Evolutionary conservation across 1,139 yeast genomes (phyloP).

Genomic region (Blastobotrys indianensis): DNA sequence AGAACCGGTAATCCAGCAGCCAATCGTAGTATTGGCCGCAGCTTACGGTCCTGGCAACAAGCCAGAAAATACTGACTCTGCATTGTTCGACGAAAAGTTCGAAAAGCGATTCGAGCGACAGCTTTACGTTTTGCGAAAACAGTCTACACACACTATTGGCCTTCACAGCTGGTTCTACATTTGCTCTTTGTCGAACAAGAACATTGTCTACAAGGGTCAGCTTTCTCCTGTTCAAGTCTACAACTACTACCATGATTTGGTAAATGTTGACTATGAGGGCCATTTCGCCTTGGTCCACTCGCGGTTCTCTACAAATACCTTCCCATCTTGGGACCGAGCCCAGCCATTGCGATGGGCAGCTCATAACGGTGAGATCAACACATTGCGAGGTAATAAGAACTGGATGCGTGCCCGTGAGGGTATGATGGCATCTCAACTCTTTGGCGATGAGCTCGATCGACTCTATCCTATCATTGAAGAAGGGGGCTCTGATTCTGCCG

Average conservation of each 20-base stretch:
- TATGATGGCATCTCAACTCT: slow-evolving; percentile 78
- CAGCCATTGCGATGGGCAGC: slow-evolving; percentile 98
- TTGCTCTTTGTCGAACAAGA: slow-evolving; percentile 82
- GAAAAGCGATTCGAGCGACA: slow-evolving; percentile 73
- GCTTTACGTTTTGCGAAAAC: slow-evolving; percentile 81
- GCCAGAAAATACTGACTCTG: slow-evolving; percentile 31
- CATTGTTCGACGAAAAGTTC: slow-evolving; percentile 49
- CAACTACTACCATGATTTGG: slow-evolving; percentile 87
- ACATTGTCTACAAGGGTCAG: slow-evolving; percentile 96
- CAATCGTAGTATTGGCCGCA: slow-evolving; percentile 67
- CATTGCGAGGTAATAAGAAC: slow-evolving; percentile 94
- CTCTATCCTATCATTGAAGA: slow-evolving; percentile 94
- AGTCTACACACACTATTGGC: slow-evolving; percentile 84
- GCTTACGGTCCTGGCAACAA: slow-evolving; percentile 41
- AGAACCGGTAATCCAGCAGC: slow-evolving; percentile 89
- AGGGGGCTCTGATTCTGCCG: slow-evolving; percentile 99
- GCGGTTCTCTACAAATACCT: slow-evolving; percentile 94
- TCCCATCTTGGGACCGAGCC: slow-evolving; percentile 99
- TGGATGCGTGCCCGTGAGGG: slow-evolving; percentile 99
- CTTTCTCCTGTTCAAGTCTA: slow-evolving; percentile 95
- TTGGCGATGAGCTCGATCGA: slow-evolving; percentile 87
- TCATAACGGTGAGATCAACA: slow-evolving; percentile 97
- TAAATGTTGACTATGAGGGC: slow-evolving; percentile 87
- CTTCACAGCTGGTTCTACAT: slow-evolving; percentile 96
- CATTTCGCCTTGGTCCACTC: slow-evolving; percentile 97